phyloP scores from a whole-genome alignment of 2,329 filamentous ascomycete genomes.

The Botrytis medusae region DNA sequence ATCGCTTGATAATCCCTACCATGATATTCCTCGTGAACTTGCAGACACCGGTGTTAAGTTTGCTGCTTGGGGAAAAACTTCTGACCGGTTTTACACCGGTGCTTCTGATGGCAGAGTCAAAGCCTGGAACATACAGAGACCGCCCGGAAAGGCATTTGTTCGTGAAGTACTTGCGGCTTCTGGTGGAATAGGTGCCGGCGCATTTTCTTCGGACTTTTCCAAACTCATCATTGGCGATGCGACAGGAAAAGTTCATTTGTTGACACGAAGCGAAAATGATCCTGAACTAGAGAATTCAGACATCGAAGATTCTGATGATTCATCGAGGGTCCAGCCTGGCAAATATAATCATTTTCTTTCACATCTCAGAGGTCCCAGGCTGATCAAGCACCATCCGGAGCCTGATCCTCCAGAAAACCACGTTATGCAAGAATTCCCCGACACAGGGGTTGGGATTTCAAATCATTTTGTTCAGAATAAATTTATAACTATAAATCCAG shows the following conservation, averaged over 20 bases:
- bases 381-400: slow-evolving; percentile 53
- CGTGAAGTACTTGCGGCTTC: slow-evolving; percentile 54
- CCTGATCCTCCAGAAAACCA: slow-evolving; percentile 44
- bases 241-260: slow-evolving; percentile 57
- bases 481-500: slow-evolving; percentile 46
- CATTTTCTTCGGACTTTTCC: slow-evolving; percentile 57
- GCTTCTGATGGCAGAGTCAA: slow-evolving; percentile 63
- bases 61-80: slow-evolving; percentile 57
- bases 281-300: slow-evolving; percentile 34
- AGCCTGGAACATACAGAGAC: slow-evolving; percentile 58
- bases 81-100: slow-evolving; percentile 61
- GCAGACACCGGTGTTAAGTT: slow-evolving; percentile 65
- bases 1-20: slow-evolving; percentile 36
- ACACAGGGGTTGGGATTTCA: slow-evolving; percentile 36
- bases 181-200: slow-evolving; percentile 57
- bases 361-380: slow-evolving; percentile 42
- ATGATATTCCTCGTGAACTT: slow-evolving; percentile 44
- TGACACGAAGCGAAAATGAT: slow-evolving; percentile 48
- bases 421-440: slow-evolving; percentile 22
- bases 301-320: neutral
- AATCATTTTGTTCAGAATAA: slow-evolving; percentile 43
- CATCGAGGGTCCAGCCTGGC: neutral
- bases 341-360: slow-evolving; percentile 1
- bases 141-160: slow-evolving; percentile 47
- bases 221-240: slow-evolving; percentile 61